Evolutionary conservation across 441 rosid genomes (phyloP), one percentile per base, ranked within the genome.

Genomic region (Pelargonium cotyledonis): DNA sequence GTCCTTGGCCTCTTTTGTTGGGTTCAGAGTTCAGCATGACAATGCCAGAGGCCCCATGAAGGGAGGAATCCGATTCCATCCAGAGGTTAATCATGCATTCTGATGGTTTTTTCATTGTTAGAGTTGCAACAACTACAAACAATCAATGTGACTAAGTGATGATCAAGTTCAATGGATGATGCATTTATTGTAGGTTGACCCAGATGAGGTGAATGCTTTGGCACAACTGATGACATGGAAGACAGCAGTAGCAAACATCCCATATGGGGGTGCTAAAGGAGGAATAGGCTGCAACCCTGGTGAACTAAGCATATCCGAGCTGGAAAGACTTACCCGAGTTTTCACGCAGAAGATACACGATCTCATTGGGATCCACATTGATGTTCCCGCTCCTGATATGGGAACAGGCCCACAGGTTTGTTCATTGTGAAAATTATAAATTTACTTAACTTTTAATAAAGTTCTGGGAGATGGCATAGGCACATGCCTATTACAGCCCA

Each of bases 371-470:
- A 79, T 80, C 41, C 97, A 92, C 35, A 86, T 89, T 1, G 99
- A 95, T 80, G 97, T 95, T 60, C 99, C 99, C n/a, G 99, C 99
- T 21, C 99, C 99, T 14, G 97, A 95, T 65, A 95, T 95, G 98
- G 98, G 99, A 51, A 51, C 58, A 3, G 58, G 58, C 16, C 58
- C 58, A 14, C 58, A 51, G 58, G 58, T 51, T 38, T 38, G 41
- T 38, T 38, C 8, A 6, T 38, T 6, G 41, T 38, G 41, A 38
- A 38, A 38, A 8, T 38, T 38, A 8, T 38, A 8, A 38, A 38
- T 38, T 38, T 38, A 38, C 41, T 38, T 38, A 0, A 5, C 7
- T 0, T 35, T 35, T 35, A 6, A 38, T 38, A 6, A 38, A 38
- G 41, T 38, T 38, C 8, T 38, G 41, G 41, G 41, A 38, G 41